A percentile compares a stretch with the other conserved stretches of the same genome.
Conservation (phyloP, 345 rosid species). For the Kandelia obovata region DNA sequence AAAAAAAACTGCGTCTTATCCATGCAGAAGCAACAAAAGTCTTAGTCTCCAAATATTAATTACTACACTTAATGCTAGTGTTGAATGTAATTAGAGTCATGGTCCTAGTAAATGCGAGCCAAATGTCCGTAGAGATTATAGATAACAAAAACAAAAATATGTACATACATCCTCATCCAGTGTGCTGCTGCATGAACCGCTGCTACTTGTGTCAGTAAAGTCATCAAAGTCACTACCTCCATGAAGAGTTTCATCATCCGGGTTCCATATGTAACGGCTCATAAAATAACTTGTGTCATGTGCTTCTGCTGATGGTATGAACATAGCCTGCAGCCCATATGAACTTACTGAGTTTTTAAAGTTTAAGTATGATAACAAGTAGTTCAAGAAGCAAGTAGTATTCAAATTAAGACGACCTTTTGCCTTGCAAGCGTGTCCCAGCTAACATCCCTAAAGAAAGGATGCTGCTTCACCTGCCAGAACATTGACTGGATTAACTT, state of each 20-base stretch:
- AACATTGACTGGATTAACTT: conserved; percentile 15
- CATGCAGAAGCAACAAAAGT: too few relatives aligned
- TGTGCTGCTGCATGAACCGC: conserved; percentile 59
- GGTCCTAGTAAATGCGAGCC: background rate
- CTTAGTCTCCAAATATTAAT: background rate
- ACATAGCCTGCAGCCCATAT: conserved; percentile 62
- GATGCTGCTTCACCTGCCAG: conserved; percentile 74
- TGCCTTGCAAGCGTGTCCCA: conserved; percentile 97
- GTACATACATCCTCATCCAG: conserved; percentile 73
- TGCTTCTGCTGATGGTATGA: conserved; percentile 84
- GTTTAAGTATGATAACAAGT: background rate
- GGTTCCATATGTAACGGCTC: conserved; percentile 89
- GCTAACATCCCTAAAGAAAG: conserved; percentile 77
- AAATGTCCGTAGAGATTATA: background rate
- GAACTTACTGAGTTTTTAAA: conserved; percentile 18
- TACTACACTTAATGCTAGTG: background rate
- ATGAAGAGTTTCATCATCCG: conserved; percentile 70
- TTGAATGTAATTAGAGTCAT: conserved; percentile 1
- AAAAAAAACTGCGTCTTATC: too few relatives aligned
- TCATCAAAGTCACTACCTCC: conserved; percentile 88
- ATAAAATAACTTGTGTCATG: conserved; percentile 88
- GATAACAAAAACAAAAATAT: background rate
- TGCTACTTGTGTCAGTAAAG: conserved; percentile 69
- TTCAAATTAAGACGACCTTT: conserved; percentile 45
- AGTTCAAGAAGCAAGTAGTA: background rate